A percentile compares a stretch with the other conserved stretches of the same genome.
Conservation (phyloP, 2,329 filamentous ascomycete species). For the Drechslerella dactyloides region DNA sequence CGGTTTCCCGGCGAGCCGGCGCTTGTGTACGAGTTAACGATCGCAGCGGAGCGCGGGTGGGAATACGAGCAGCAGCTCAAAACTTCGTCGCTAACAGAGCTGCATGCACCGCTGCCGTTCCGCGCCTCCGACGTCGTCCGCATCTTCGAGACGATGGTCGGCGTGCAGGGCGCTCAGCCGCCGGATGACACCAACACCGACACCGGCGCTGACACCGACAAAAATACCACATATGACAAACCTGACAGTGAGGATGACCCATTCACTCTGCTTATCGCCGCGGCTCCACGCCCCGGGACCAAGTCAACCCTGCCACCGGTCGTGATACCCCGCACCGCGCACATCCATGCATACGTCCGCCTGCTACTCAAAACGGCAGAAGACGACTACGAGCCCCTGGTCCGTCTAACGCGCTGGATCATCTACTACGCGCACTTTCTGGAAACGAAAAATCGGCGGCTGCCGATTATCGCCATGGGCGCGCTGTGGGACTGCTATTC, state of each 20-base stretch:
- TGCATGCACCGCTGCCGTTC: conserved; percentile 14
- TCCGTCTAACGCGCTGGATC: conserved; percentile 36
- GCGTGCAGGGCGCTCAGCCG: background rate
- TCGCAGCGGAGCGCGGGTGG: conserved; percentile 45
- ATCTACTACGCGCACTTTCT: conserved; percentile 29
- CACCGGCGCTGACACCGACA: background rate
- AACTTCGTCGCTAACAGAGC: background rate
- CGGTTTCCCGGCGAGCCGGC: conserved; percentile 12
- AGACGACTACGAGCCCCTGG: conserved; percentile 26
- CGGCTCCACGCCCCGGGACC: background rate
- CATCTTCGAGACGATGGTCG: conserved; percentile 26
- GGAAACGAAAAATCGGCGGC: conserved; percentile 30
- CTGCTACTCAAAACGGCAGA: conserved; percentile 24
- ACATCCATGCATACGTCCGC: conserved; percentile 38
- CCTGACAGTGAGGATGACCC: conserved; percentile 8
- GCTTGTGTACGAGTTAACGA: conserved; percentile 26
- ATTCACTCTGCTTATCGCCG: conserved; percentile 17
- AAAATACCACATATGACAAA: background rate
- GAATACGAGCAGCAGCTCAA: conserved; percentile 25
- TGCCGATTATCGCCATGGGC: conserved; percentile 42
- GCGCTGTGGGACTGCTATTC: conserved; percentile 28
- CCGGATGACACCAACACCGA: background rate
- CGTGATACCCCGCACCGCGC: conserved; percentile 27
- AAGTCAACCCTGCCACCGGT: conserved; percentile 27
- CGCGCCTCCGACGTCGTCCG: conserved; percentile 16